These are phyloP conservation scores for Calendula officinalis DNA, from an alignment of 129 eudicot species.

Conservation along the genomic window DNA sequence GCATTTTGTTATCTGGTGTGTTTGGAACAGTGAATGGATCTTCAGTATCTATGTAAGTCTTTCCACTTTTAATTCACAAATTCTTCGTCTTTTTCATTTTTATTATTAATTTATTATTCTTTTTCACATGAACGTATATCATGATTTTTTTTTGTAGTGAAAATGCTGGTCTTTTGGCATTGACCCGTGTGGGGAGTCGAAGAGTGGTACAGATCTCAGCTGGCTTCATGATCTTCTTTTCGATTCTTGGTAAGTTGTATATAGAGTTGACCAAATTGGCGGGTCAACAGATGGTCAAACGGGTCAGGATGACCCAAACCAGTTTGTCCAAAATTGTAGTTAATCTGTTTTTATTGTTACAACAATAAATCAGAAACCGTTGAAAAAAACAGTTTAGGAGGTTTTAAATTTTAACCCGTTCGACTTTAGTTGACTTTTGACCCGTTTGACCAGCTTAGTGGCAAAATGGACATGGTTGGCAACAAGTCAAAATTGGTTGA, in stretches of 20 bases:
- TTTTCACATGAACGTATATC: constrained; percentile 2
- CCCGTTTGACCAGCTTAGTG: background rate
- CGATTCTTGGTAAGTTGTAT: constrained; percentile 48
- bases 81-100: background rate
- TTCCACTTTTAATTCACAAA: background rate
- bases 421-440: background rate
- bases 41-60: constrained; percentile 65
- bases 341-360: background rate
- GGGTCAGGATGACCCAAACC: background rate
- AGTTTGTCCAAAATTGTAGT: background rate
- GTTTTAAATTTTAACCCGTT: background rate
- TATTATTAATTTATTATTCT: background rate
- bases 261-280: background rate
- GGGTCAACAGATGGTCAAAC: background rate
- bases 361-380: too few species aligned
- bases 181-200: constrained; percentile 79
- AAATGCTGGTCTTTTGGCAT: constrained; percentile 73
- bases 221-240: constrained; percentile 70
- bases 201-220: constrained; percentile 75
- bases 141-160: constrained; percentile 41
- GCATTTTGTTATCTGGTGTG: constrained; percentile 58
- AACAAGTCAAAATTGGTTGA: background rate
- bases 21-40: constrained; percentile 63
- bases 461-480: background rate
- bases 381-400: background rate